Evolutionary conservation across 441 rosid genomes (phyloP).

Genomic region (Adansonia rubrostipa): DNA sequence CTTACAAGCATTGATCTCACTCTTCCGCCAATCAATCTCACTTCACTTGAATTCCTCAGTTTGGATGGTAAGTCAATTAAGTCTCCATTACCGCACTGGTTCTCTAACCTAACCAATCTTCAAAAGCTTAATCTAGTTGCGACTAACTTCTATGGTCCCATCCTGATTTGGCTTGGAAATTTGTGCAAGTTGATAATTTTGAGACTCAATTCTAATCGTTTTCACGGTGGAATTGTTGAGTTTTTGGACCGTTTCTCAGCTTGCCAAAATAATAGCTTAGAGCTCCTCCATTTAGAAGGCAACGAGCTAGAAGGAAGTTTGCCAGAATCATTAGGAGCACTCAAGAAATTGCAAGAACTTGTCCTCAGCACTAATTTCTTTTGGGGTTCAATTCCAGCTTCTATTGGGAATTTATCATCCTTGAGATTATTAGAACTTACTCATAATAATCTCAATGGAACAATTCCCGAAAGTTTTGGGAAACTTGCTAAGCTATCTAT

Average conservation of each 20-base stretch:
- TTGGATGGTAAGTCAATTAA: not conserved
- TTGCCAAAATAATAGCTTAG: not conserved
- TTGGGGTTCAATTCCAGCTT: slow-evolving; percentile 7
- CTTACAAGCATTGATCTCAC: not conserved
- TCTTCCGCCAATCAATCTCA: not conserved
- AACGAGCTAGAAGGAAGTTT: not conserved
- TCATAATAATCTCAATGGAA: not conserved
- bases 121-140: not conserved
- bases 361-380: not conserved
- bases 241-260: slow-evolving; percentile 1
- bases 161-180: not conserved
- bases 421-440: not conserved
- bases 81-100: slow-evolving; percentile 1
- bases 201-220: not conserved
- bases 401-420: slow-evolving; percentile 13
- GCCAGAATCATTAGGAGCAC: not conserved
- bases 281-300: too few species aligned
- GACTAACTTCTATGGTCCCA: not conserved
- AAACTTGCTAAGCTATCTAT: not conserved
- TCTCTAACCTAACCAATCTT: slow-evolving; percentile 12
- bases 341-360: not conserved
- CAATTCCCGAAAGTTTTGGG: not conserved
- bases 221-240: not conserved
- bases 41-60: not conserved
- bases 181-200: slow-evolving; percentile 3